phyloP scores from a whole-genome alignment of 163 green algal genomes.

The Chloromonas sp. region DNA sequence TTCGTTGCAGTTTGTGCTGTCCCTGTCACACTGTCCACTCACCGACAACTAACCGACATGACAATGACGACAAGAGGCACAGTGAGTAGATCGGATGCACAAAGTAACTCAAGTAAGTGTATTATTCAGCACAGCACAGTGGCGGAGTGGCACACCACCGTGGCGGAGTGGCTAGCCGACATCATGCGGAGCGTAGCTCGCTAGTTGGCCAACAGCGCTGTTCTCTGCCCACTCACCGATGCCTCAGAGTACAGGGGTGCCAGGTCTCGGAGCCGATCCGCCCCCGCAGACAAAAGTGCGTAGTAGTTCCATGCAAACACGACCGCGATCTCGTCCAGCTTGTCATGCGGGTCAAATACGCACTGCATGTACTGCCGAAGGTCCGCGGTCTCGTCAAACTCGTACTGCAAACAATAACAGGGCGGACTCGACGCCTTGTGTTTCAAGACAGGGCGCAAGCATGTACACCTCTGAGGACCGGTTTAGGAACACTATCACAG shows the following conservation, averaged over 20 bases:
- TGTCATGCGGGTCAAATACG: conserved; percentile 51
- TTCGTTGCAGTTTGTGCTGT: too few relatives aligned
- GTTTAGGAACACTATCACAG: neutral
- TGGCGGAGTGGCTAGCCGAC: too few relatives aligned
- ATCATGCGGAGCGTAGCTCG: too few relatives aligned
- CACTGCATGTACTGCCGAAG: conserved; percentile 18
- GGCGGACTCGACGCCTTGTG: neutral
- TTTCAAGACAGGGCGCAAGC: neutral
- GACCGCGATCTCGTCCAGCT: conserved; percentile 44
- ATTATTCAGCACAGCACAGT: too few relatives aligned
- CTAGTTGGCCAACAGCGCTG: too few relatives aligned
- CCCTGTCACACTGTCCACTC: too few relatives aligned
- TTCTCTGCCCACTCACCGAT: conserved; percentile 29
- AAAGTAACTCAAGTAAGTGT: too few relatives aligned
- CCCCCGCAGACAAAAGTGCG: conserved; percentile 33
- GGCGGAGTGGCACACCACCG: too few relatives aligned
- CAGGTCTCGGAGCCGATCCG: conserved; percentile 20
- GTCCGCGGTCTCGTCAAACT: conserved; percentile 6
- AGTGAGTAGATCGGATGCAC: too few relatives aligned
- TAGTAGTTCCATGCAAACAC: conserved; percentile 65
- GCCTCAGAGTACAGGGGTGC: conserved; percentile 39
- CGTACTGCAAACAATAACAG: conserved; percentile 11
- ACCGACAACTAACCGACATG: too few relatives aligned
- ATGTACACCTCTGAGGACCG: neutral
- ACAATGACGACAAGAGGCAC: too few relatives aligned